Base-by-base conservation (phyloP, 768 basidiomycete genomes). In the Pisolithus marmoratus region DNA sequence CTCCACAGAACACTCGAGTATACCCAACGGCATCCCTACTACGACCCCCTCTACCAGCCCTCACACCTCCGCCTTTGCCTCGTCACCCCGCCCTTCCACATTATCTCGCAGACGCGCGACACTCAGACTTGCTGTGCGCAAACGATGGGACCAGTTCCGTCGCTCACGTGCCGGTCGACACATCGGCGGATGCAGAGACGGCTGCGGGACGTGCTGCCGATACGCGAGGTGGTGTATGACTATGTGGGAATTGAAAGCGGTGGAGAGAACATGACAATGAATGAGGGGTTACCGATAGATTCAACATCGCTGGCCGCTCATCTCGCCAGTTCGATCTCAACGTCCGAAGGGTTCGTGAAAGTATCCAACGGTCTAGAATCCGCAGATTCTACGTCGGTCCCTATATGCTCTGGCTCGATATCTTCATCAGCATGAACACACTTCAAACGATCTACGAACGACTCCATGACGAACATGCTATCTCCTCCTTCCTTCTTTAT, bases 71-170 rank as follows among this genome's bases (percentile, higher is more conserved):
- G 11, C 23, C 41, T 22, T 22, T 42, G 24, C n/a, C 12, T 42
- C 41, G 4, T 36, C 56, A 15, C 44, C 63, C 6, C 62, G 66
- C 26, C 52, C 55, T 1, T 63, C 63, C 40, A 31, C 20, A 4
- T 54, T 68, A 0, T 60, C 60, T 15, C 62, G 65, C 2, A 67
- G 65, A 29, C 65, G 65, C 31, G 55, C 57, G 0, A 53, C 62
- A 0, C 63, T 67, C 41, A 58, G 65, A 24, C 55, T 64, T 48
- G 65, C 65, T 1, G 36, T 67, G 41, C 54, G 66, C 11, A 55
- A 56, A 15, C 57, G 64, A 1, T 67, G 65, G 65, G 66, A 67
- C 50, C 65, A 68, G 34, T 47, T 66, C 12, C 56, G 50, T 27
- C 47, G 58, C 22, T 62, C 64, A 57, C 65, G 47, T 44, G 63